These are phyloP conservation scores for Naematelia aurantialba DNA, from an alignment of 768 basidiomycete genomes.

Conservation along the genomic window DNA sequence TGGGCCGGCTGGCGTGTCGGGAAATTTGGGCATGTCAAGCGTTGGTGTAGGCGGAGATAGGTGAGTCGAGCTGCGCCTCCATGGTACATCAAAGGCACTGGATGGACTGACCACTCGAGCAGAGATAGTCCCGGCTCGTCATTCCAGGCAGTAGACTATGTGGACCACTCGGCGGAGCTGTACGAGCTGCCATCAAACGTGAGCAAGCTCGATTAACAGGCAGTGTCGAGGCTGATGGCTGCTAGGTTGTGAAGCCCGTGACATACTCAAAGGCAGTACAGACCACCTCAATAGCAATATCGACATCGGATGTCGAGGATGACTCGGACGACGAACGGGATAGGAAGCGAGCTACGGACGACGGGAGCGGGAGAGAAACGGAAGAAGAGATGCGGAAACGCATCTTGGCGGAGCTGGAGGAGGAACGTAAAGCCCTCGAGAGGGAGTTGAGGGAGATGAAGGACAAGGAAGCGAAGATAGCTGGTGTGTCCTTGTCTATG, in stretches of 20 bases:
- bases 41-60: slow-evolving; percentile 23
- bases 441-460: slow-evolving; percentile 58
- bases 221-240: background rate
- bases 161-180: slow-evolving; percentile 83
- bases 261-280: slow-evolving; percentile 51
- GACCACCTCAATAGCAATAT: slow-evolving; percentile 29
- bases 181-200: slow-evolving; percentile 84
- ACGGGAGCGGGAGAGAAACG: slow-evolving; percentile 48
- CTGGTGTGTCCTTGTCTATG: slow-evolving; percentile 33
- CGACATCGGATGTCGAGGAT: slow-evolving; percentile 23
- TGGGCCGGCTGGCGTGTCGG: slow-evolving; percentile 15
- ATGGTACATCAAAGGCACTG: background rate
- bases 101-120: slow-evolving; percentile 7
- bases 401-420: slow-evolving; percentile 73
- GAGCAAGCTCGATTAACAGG: background rate
- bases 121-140: slow-evolving; percentile 19
- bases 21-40: slow-evolving; percentile 9
- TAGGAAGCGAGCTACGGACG: slow-evolving; percentile 47
- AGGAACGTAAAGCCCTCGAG: slow-evolving; percentile 80
- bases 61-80: slow-evolving; percentile 4
- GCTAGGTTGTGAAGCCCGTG: slow-evolving; percentile 27
- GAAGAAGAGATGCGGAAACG: slow-evolving; percentile 75
- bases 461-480: slow-evolving; percentile 27
- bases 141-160: slow-evolving; percentile 65
- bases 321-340: slow-evolving; percentile 59